Base-by-base conservation (phyloP, 495 filamentous ascomycete species). In the Aspergillus panamensis region DNA sequence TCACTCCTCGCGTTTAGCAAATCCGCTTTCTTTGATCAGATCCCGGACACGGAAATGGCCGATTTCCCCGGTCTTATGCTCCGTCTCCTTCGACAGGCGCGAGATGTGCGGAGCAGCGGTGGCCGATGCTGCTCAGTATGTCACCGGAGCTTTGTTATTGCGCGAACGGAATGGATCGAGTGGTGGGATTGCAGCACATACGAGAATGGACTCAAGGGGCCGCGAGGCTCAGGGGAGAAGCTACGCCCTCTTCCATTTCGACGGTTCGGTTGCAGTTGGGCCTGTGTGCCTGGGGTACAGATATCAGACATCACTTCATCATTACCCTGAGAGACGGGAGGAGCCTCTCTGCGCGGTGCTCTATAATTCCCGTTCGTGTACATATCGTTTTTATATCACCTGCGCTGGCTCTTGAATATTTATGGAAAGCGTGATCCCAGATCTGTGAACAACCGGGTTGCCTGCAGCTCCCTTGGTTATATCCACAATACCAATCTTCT, bases 91-190 rank as follows among this genome's bases (percentile, higher is more conserved):
- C 63, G 67, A 30, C 61, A 60, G 31, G 79, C 77, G 16, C 68
- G 63, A 17, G 69, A 72, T 16, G 75, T 80, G 30, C 76, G 77
- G 14, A 71, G 74, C 43, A 71, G 65, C 0, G 85, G 84, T 8
- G 80, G 79, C 1, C 69, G 79, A 51, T 64, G 62, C 30, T 91
- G 88, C 70, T 83, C 85, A 0, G 70, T 84, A 0, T 91, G 88
- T 55, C 64, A 76, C 37, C 70, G 74, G 20, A 68, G 69, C n/a
- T 87, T 82, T 45, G 75, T 87, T 20, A 69, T 87, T 32, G 77
- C 82, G 37, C 69, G 85, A 10, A 75, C 85, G 0, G 79, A 88
- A 61, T 92, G 88, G 88, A 77, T 89, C 48, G 87, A 92, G 66
- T 90, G 86, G 82, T 89, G 85, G 84, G 78, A 83, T 59, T 74